Conservation (phyloP, 768 basidiomycete species). For the Rickenella mellea region DNA sequence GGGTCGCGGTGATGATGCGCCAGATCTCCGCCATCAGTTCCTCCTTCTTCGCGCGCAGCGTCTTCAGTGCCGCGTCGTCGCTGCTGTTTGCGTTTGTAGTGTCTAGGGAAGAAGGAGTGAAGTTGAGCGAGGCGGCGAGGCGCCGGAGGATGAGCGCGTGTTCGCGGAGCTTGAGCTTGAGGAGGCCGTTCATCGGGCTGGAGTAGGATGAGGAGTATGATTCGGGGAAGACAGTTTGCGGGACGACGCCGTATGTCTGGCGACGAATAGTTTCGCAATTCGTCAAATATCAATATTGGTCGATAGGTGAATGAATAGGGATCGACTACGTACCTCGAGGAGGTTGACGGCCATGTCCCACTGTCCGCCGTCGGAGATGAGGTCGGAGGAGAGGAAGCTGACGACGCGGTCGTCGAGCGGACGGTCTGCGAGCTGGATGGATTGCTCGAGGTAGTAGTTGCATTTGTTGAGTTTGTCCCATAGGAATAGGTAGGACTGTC, state of each 20-base stretch:
- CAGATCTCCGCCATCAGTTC: conserved; percentile 79
- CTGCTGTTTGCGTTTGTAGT: conserved; percentile 20
- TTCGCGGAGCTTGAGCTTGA: conserved; percentile 89
- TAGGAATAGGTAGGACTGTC: conserved; percentile 84
- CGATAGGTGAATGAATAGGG: background rate
- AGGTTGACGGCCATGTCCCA: conserved; percentile 86
- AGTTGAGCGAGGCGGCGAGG: conserved; percentile 43
- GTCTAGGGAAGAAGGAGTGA: conserved; percentile 27
- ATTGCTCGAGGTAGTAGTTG: conserved; percentile 86
- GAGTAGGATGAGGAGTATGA: conserved; percentile 75
- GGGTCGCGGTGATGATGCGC: conserved; percentile 71
- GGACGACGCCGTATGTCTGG: conserved; percentile 80
- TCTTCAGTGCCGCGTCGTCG: conserved; percentile 34
- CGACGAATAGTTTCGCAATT: background rate
- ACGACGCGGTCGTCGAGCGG: conserved; percentile 82
- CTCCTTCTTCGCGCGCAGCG: conserved; percentile 77
- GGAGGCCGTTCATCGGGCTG: conserved; percentile 58
- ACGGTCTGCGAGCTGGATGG: conserved; percentile 71
- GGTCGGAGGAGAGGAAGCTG: conserved; percentile 61
- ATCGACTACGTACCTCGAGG: conserved; percentile 36
- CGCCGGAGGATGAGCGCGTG: conserved; percentile 75
- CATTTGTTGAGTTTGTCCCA: conserved; percentile 94
- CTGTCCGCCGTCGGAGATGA: conserved; percentile 88
- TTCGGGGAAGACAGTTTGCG: conserved; percentile 76
- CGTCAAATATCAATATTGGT: no score